Conservation (phyloP, 2,329 filamentous ascomycete species). For the Aspergillus unguis region DNA sequence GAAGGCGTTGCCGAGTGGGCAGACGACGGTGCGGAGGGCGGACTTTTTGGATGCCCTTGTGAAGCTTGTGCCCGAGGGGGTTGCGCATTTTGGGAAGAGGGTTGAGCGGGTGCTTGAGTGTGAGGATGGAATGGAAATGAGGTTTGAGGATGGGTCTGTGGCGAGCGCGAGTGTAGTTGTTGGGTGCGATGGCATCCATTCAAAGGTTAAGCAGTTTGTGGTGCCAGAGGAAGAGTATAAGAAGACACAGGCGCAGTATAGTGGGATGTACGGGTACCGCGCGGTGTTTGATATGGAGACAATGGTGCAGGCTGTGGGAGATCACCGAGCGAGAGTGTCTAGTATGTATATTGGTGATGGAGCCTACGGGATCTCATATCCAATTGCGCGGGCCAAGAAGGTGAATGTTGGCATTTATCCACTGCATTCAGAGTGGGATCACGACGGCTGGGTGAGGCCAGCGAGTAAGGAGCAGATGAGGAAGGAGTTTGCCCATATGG, state of each 20-base stretch:
- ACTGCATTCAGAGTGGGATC: conserved; percentile 27
- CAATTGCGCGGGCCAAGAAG: conserved; percentile 32
- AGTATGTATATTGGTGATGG: conserved; percentile 32
- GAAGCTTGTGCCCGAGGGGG: conserved; percentile 25
- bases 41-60: conserved; percentile 36
- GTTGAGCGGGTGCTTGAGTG: conserved; percentile 17
- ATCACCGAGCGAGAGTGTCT: conserved; percentile 28
- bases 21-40: conserved; percentile 32
- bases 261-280: conserved; percentile 36
- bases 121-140: conserved; percentile 19
- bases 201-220: conserved; percentile 28
- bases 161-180: conserved; percentile 31
- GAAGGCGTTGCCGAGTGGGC: conserved; percentile 30
- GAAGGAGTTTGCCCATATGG: conserved; percentile 28
- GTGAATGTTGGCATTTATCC: conserved; percentile 34
- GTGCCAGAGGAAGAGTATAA: conserved; percentile 15
- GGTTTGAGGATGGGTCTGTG: conserved; percentile 32
- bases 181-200: conserved; percentile 38
- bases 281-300: conserved; percentile 33
- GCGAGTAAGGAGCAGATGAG: conserved; percentile 30
- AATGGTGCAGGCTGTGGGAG: conserved; percentile 33
- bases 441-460: conserved; percentile 29
- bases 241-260: conserved; percentile 24
- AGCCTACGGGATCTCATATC: conserved; percentile 33
- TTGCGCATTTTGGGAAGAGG: conserved; percentile 35